A percentile compares a stretch with the other conserved stretches of the same genome.
phyloP scores from a whole-genome alignment of 1,284 basidiomycete species.

The Rhodotorula mucilaginosa region DNA sequence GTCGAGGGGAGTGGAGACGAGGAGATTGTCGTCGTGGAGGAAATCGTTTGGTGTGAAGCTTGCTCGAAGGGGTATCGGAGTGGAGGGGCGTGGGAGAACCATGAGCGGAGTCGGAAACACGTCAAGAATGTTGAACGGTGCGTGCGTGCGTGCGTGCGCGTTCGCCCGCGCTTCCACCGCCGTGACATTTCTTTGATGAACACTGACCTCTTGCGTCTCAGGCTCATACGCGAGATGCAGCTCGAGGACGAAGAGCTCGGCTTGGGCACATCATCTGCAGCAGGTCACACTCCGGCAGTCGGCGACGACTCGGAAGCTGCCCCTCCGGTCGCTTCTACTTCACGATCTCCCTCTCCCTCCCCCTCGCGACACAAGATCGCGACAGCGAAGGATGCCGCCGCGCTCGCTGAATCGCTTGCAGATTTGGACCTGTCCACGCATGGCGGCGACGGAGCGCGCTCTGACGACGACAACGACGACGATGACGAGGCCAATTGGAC shows the following conservation, averaged over 20 bases:
- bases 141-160: constrained; percentile 27
- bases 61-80: constrained; percentile 88
- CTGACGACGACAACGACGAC: constrained; percentile 8
- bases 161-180: background rate
- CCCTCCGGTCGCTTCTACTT: constrained; percentile 7
- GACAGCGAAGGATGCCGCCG: constrained; percentile 2
- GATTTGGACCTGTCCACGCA: background rate
- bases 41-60: constrained; percentile 85
- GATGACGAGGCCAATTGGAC: constrained; percentile 39
- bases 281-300: background rate
- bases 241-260: constrained; percentile 70
- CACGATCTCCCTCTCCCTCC: constrained; percentile 33
- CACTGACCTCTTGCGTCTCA: constrained; percentile 16
- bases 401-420: constrained; percentile 29
- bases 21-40: constrained; percentile 29
- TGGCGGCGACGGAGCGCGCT: background rate
- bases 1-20: constrained; percentile 36
- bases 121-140: constrained; percentile 75
- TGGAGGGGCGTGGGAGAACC: constrained; percentile 92
- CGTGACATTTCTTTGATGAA: too few relatives aligned
- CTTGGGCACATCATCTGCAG: constrained; percentile 31
- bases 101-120: constrained; percentile 95
- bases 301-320: background rate
- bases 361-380: background rate
- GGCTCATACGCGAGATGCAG: constrained; percentile 68